Evolutionary conservation across 495 filamentous ascomycete genomes (phyloP), one percentile per base, ranked within the genome.

Genomic region (Podospora comata): DNA sequence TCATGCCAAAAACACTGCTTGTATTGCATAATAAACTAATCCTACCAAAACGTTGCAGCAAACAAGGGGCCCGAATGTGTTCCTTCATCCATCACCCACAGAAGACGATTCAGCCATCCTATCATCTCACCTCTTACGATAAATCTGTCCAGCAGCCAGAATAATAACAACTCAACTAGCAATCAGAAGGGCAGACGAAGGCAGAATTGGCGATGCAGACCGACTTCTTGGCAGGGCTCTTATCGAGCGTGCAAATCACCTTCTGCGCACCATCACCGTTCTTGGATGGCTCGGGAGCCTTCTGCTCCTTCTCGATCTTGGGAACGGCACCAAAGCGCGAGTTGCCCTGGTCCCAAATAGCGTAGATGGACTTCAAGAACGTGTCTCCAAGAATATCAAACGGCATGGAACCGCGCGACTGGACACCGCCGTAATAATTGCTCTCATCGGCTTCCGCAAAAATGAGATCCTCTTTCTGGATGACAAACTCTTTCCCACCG

Each of bases 301-400:
- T 87, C 77, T 90, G 87, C 19, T 77, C 79, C 62, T 78, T 73
- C 74, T 90, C 84, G 44, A 83, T 81, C 72, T 90, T 86, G 68
- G 89, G 86, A 27, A 92, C 89, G 62, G 85, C 85, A 26, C 91
- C 91, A 71, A 94, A 89, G 20, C 85, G 86, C 71, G 72, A 80
- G 71, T 91, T 89, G 61, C 91, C 90, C 67, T 90, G 86, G 74
- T 94, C 91, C 77, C 91, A 93, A 64, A 94, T 84, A 66, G 88
- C 88, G 75, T 92, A 93, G 62, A 91, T 80, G n/a, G 84, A 86
- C 83, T 91, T 91, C 77, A 94, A 77, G 75, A 91, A 92, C 2
- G 86, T 87, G 73, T 88, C 88, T 23, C 91, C 91, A 20, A 92
- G 79, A 63, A 94, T 90, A 75, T 94, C 90, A 69, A 92, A 89